A percentile compares a stretch with the other conserved stretches of the same genome.
phyloP scores from a whole-genome alignment of 805 yeast genomes.

The Candida khao-thaluensis region DNA sequence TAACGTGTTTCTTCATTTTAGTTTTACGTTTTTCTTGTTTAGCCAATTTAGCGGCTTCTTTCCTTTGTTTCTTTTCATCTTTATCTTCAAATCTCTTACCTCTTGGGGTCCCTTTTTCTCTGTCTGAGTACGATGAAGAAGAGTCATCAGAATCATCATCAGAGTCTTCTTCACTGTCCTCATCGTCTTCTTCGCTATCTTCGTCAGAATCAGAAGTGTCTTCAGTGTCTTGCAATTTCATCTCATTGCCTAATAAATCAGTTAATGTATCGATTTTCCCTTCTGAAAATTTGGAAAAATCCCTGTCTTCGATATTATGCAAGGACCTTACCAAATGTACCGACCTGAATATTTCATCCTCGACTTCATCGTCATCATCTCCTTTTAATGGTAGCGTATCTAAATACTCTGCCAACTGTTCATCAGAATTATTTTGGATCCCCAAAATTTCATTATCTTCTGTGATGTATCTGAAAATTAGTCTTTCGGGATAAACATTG shows the following conservation, averaged over 20 bases:
- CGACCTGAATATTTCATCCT: constrained; percentile 85
- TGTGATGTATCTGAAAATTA: constrained; percentile 74
- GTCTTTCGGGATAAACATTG: constrained; percentile 75
- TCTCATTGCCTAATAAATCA: constrained; percentile 48
- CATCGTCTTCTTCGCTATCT: constrained; percentile 5
- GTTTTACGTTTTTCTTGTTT: constrained; percentile 32
- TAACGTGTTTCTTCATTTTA: constrained; percentile 40
- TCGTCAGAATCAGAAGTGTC: constrained; percentile 17
- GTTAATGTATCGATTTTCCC: constrained; percentile 81
- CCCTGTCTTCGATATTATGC: constrained; percentile 86
- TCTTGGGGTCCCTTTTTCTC: constrained; percentile 26
- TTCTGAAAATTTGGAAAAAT: constrained; percentile 71
- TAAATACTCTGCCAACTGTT: constrained; percentile 41
- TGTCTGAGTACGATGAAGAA: constrained; percentile 14
- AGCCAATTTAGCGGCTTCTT: constrained; percentile 32
- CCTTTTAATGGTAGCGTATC: constrained; percentile 57
- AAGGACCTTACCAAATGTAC: constrained; percentile 74
- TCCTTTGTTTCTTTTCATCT: constrained; percentile 49
- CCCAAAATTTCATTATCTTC: constrained; percentile 43
- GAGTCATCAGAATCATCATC: constrained; percentile 28
- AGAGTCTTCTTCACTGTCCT: constrained; percentile 3
- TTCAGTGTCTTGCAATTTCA: constrained; percentile 16
- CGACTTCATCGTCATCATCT: constrained; percentile 54
- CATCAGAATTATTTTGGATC: constrained; percentile 39
- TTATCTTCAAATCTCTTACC: constrained; percentile 69